These are phyloP conservation scores for Ogataea thermomethanolica DNA, from an alignment of 805 yeast genomes.

Conservation along the genomic window DNA sequence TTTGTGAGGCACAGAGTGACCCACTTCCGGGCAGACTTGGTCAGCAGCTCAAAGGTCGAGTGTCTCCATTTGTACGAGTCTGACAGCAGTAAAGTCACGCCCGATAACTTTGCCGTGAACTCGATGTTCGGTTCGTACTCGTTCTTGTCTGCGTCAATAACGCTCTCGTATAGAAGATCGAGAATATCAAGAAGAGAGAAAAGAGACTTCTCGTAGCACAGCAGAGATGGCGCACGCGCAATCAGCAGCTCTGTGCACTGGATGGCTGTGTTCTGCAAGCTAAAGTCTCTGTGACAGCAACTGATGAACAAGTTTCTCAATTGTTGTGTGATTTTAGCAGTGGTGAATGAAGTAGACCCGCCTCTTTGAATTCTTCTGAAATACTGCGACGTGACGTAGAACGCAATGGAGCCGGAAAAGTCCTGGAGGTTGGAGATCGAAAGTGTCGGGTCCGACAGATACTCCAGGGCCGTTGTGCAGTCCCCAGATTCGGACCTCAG, in stretches of 20 bases:
- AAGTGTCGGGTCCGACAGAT: constrained; percentile 84
- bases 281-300: constrained; percentile 74
- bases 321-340: constrained; percentile 61
- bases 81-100: constrained; percentile 56
- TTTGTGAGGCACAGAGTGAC: constrained; percentile 50
- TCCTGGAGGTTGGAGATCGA: constrained; percentile 63
- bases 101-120: constrained; percentile 44
- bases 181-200: constrained; percentile 80
- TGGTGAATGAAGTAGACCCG: constrained; percentile 51
- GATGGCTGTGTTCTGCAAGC: constrained; percentile 76
- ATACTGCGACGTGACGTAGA: constrained; percentile 54
- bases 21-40: constrained; percentile 65
- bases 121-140: constrained; percentile 81
- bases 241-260: constrained; percentile 71
- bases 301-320: constrained; percentile 61
- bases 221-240: constrained; percentile 64
- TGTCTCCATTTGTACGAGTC: constrained; percentile 77
- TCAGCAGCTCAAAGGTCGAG: constrained; percentile 57
- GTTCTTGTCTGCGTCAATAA: constrained; percentile 77
- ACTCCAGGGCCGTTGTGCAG: constrained; percentile 70
- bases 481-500: constrained; percentile 77
- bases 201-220: constrained; percentile 70
- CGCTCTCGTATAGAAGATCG: constrained; percentile 71
- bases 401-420: constrained; percentile 63
- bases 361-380: constrained; percentile 50